Evolutionary conservation across 1,139 yeast genomes (phyloP), one percentile per base, ranked within the genome.

Genomic region (Candida pseudoviswanathii): DNA sequence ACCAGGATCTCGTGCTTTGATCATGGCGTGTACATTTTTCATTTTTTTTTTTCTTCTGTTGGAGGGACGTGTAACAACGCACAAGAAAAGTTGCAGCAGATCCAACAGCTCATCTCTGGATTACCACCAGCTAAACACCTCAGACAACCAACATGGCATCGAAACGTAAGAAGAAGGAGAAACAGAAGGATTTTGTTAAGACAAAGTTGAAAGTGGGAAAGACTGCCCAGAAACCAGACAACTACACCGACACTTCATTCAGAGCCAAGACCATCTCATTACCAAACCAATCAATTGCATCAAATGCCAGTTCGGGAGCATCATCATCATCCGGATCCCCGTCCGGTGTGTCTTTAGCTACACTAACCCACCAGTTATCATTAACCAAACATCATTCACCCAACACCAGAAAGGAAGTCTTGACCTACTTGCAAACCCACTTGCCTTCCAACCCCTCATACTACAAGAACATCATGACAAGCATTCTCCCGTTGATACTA

Each of bases 201-300:
- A 80, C 86, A 53, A 92, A 90, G 73, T 80, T 94, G 45, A 86
- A 81, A 62, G 98, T 94, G 38, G 99, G 99, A 50, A 94, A 94
- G 67, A 75, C 86, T 1, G 81, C 83, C 29, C 83, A 83, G 5
- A 82, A 81, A 54, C 82, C 92, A 2, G 81, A 83, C 32, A 90
- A 89, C 64, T 82, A 78, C 52, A 94, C 99, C 4, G 94, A 88
- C 59, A 89, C 96, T 0, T 85, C 94, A 0, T 92, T 92, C 68
- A 81, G 79, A 45, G 84, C 96, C n/a, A 88, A 84, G 54, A 66
- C 86, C 32, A 85, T 89, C 52, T 78, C 84, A 16, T 69, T 88
- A 24, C 90, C 85, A 27, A 73, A 75, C 62, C 85, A 84, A 60
- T 70, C 83, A 22, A 64, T 78, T 46, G 63, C 65, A 40, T 61